phyloP scores from a whole-genome alignment of 345 rosid genomes.

The Balakata baccata region DNA sequence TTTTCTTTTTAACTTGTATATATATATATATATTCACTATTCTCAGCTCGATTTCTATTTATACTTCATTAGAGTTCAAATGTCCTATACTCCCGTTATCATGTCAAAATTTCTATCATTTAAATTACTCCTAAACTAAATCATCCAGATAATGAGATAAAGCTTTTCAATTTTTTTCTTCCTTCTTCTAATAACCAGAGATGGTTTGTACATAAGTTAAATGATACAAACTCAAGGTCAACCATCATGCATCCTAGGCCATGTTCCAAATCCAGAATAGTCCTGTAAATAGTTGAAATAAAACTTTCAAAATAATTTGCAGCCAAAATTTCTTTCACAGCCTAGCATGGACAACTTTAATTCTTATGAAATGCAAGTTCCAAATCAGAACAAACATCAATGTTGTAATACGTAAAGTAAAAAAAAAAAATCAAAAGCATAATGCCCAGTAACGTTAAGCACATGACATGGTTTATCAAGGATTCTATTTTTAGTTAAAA shows the following conservation, averaged over 20 bases:
- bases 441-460: background rate
- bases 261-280: background rate
- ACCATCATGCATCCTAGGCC: background rate
- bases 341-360: background rate
- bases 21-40: no score
- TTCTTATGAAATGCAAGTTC: background rate
- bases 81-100: no score
- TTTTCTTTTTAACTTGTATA: no score
- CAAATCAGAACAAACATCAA: background rate
- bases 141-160: no score
- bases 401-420: background rate
- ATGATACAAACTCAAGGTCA: background rate
- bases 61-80: no score
- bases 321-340: background rate
- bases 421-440: background rate
- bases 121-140: no score
- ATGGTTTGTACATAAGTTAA: background rate
- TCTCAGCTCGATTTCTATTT: no score
- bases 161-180: no score
- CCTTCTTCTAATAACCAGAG: no score
- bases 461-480: background rate
- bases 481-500: background rate
- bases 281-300: background rate
- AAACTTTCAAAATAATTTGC: background rate
- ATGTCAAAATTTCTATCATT: no score